Evolutionary conservation across 192 early-diverging fungal species (phyloP).

Genomic region (Piromyces sp.): DNA sequence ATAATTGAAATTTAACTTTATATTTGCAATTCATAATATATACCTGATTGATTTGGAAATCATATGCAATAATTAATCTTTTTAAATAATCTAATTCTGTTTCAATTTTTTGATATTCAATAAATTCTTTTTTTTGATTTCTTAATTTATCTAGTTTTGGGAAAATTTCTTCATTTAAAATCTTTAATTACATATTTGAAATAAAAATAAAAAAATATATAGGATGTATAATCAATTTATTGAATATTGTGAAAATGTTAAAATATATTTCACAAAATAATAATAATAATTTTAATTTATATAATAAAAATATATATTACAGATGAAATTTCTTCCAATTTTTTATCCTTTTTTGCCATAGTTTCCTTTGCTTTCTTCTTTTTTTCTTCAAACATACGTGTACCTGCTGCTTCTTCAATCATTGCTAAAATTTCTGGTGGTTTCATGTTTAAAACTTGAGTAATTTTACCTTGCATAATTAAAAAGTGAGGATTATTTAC

Average conservation of each 20-base stretch:
- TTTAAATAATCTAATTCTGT: conserved; percentile 69
- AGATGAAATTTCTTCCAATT: conserved; percentile 74
- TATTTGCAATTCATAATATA: neutral
- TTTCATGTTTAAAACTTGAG: conserved; percentile 99
- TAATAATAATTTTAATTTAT: too few species aligned
- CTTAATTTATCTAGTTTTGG: conserved; percentile 84
- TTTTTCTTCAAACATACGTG: conserved; percentile 95
- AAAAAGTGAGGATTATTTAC: conserved; percentile 99
- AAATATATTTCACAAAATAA: too few species aligned
- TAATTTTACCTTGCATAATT: conserved; percentile 98
- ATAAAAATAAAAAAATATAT: too few species aligned
- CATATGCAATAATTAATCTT: conserved; percentile 67
- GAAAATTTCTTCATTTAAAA: conserved; percentile 73
- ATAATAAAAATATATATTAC: conserved; percentile 9
- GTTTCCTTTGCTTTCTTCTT: conserved; percentile 87
- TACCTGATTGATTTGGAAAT: conserved; percentile 61
- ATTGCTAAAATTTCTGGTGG: conserved; percentile 86
- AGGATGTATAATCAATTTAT: neutral
- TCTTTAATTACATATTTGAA: too few species aligned
- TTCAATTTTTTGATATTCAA: conserved; percentile 87
- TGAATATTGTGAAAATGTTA: neutral
- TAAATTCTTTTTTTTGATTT: conserved; percentile 63
- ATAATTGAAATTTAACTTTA: too few species aligned
- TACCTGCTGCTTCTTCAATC: conserved; percentile 98
- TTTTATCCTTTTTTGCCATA: conserved; percentile 89